Evolutionary conservation across 148 eudicot genomes (phyloP), one percentile per base, ranked within the genome.

Genomic region (Fallopia convolvulus): DNA sequence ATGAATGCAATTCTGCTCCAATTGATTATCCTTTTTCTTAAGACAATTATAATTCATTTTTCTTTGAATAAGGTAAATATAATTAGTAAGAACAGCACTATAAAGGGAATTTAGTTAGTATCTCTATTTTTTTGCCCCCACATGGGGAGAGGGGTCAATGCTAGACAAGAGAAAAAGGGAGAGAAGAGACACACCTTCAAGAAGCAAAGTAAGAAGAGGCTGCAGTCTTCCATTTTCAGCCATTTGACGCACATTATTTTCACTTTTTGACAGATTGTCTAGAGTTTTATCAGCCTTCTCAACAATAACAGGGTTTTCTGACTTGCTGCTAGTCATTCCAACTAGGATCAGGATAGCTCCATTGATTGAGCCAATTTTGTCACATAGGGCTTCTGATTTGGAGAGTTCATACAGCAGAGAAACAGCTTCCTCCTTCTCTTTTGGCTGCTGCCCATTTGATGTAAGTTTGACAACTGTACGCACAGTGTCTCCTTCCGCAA

Each of bases 401-500:
- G 99, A 95, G 78, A 95, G 97, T 86, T 95, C 99, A 74, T 84
- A 84, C n/a, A 95, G 87, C 89, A 95, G 83, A 72, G 85, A 84
- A 63, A 84, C 83, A 72, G 94, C 97, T 84, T 89, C 93, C 78
- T 90, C 97, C 83, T 90, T 86, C 83, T 93, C 97, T 71, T 83
- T 84, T 68, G 96, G 86, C 81, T 86, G 89, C 80, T 90, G 44
- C 49, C 74, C 90, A 50, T 83, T 85, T 32, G 89, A 82, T 83
- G 90, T 81, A 81, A 93, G 86, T 77, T 92, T 91, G 15, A 89
- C 97, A 56, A 88, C 80, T 42, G 89, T 92, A 46, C 96, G 89
- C 4, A 90, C 91, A 42, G 89, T 88, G 83, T 81, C 88, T 60
- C 97, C 97, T 83, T 91, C 96, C 58, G 97, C 91, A 85, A 93